Evolutionary conservation across 805 yeast species (phyloP), one percentile per base, ranked within the genome.

Genomic region (Saccharomyces mikatae): DNA sequence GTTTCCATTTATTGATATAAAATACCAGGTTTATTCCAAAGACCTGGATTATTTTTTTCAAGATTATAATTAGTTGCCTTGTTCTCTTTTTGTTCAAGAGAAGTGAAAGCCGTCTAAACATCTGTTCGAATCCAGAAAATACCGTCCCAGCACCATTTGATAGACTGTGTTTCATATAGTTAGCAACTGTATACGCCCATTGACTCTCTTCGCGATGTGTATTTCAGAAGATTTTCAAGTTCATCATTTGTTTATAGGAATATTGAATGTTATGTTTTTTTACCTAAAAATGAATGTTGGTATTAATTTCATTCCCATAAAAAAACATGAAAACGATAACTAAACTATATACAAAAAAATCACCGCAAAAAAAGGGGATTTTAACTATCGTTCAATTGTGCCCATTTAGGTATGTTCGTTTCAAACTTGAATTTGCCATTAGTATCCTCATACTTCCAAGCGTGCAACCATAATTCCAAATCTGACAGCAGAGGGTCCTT

Each of bases 341-440:
- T 28, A 46, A 46, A 46, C 48, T 13, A 31, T 49, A 22, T 41
- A 29, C 41, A 27, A 28, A 47, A 17, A 30, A 27, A 28, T 27
- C 13, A 2, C n/a, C 24, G 24, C 27, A 22, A 10, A 29, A 48
- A 47, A 28, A 32, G 36, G 6, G 13, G 22, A 46, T 24, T 30
- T 4, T 32, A 24, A 30, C 29, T 13, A 46, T 27, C n/a, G 32
- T 32, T 26, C 49, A 47, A 48, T n/a, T 62, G 31, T 10, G 74
- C 66, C 87, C 87, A 82, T 0, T 48, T 32, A 0, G 87, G 87
- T 21, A 65, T 52, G 1, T 61, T 63, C 0, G 84, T 76, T 53
- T 74, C 68, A 57, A 74, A 82, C 8, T 61, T 58, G 66, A 77
- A 69, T 2, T 60, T 56, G 1, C 55, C 58, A 2, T 57, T 63